Evolutionary conservation across 2,329 filamentous ascomycete species (phyloP).

Genomic region (Penicillium sp.): DNA sequence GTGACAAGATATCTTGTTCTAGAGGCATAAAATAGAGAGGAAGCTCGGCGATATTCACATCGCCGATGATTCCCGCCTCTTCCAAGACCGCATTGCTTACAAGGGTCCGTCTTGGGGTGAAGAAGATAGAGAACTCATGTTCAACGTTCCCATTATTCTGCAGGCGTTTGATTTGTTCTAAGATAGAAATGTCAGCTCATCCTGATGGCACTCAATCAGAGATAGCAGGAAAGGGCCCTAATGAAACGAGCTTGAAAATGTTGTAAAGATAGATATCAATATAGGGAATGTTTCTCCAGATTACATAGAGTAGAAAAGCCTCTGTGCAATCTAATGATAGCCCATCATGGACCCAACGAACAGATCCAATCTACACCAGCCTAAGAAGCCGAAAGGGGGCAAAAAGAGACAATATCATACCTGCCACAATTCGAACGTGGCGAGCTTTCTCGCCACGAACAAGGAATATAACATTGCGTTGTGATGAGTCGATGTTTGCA

Average conservation of each 20-base stretch:
- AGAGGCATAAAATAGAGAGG: constrained; percentile 87
- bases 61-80: constrained; percentile 87
- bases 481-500: constrained; percentile 87
- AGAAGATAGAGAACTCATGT: constrained; percentile 96
- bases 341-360: constrained; percentile 34
- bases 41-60: constrained; percentile 83
- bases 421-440: constrained; percentile 81
- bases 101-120: constrained; percentile 87
- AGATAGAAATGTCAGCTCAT: constrained; percentile 54
- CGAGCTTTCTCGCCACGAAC: constrained; percentile 84
- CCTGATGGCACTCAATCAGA: constrained; percentile 53
- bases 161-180: constrained; percentile 87
- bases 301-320: constrained; percentile 51
- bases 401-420: constrained; percentile 54
- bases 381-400: constrained; percentile 6
- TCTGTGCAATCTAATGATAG: constrained; percentile 61
- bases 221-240: constrained; percentile 40
- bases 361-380: background rate
- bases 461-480: constrained; percentile 93
- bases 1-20: constrained; percentile 84
- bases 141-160: constrained; percentile 83
- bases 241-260: constrained; percentile 40
- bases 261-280: constrained; percentile 32
- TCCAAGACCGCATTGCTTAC: constrained; percentile 90
- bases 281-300: constrained; percentile 55